Percentiles rank a stretch among this genome's conserved stretches.
phyloP scores from a whole-genome alignment of 2,329 filamentous ascomycete species.

The Microdochium trichocladiopsis region DNA sequence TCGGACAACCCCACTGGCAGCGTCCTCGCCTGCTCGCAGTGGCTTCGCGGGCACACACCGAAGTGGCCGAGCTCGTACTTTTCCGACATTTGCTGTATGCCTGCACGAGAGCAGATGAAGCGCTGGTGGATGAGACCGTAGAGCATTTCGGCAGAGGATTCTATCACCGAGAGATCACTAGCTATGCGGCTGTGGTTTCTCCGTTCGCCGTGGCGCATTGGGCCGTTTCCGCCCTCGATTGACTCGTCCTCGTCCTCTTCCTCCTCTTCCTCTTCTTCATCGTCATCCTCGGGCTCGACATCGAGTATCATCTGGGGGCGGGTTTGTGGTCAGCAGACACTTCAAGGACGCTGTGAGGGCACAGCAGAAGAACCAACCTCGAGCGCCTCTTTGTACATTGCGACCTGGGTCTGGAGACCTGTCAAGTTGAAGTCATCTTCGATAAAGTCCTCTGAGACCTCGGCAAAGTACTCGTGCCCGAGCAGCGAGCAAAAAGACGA shows the following conservation, averaged over 20 bases:
- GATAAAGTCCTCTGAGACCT: slow-evolving; percentile 98
- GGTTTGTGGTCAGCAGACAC: background rate
- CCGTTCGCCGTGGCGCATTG: slow-evolving; percentile 50
- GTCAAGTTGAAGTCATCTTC: slow-evolving; percentile 99
- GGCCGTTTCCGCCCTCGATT: slow-evolving; percentile 52
- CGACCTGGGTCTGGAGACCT: slow-evolving; percentile 87
- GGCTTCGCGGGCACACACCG: slow-evolving; percentile 87
- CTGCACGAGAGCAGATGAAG: slow-evolving; percentile 92
- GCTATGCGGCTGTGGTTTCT: slow-evolving; percentile 79
- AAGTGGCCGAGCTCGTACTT: slow-evolving; percentile 98
- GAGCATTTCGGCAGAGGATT: slow-evolving; percentile 94
- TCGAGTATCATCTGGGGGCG: slow-evolving; percentile 86
- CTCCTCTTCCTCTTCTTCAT: slow-evolving; percentile 68
- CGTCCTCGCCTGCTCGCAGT: slow-evolving; percentile 85
- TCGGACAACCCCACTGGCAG: slow-evolving; percentile 91
- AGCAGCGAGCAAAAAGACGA: slow-evolving; percentile 92
- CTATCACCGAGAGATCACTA: slow-evolving; percentile 90
- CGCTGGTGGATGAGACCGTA: slow-evolving; percentile 98
- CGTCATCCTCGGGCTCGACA: slow-evolving; percentile 91
- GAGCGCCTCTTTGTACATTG: slow-evolving; percentile 97
- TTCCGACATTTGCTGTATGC: slow-evolving; percentile 98
- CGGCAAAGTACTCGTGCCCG: slow-evolving; percentile 97
- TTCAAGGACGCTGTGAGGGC: background rate
- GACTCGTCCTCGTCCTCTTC: slow-evolving; percentile 69
- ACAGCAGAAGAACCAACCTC: slow-evolving; percentile 46